Evolutionary conservation across 805 yeast genomes (phyloP).

Genomic region (Lipomyces starkeyi): DNA sequence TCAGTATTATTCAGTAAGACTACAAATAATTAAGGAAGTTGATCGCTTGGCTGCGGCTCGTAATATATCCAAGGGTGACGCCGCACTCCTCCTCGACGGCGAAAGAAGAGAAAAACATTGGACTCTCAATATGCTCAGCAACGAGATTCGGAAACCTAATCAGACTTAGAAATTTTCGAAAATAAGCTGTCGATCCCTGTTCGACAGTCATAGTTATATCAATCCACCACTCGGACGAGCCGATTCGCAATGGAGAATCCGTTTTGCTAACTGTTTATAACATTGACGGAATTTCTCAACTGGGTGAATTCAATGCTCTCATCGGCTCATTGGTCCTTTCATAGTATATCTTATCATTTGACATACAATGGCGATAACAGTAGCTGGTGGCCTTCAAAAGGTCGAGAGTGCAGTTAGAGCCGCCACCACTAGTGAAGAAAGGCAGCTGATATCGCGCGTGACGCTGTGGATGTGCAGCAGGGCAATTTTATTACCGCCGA

Average conservation of each 20-base stretch:
- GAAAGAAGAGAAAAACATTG: too few relatives aligned
- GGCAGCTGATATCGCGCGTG: slow-evolving; percentile 1
- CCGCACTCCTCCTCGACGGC: too few relatives aligned
- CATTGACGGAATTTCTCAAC: neutral
- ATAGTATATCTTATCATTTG: neutral
- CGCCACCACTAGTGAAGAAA: neutral
- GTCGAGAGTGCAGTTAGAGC: neutral
- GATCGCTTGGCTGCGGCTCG: too few relatives aligned
- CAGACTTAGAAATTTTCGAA: too few relatives aligned
- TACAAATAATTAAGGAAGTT: too few relatives aligned
- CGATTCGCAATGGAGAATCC: neutral
- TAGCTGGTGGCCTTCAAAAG: slow-evolving; percentile 3
- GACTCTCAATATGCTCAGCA: too few relatives aligned
- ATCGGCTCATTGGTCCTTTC: neutral
- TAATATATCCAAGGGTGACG: too few relatives aligned
- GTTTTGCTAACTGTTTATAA: too few relatives aligned
- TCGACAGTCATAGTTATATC: too few relatives aligned
- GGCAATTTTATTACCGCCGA: slow-evolving; percentile 6
- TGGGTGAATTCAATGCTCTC: neutral
- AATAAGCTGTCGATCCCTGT: too few relatives aligned
- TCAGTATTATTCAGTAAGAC: too few relatives aligned
- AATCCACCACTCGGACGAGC: neutral
- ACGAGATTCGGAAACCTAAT: too few relatives aligned
- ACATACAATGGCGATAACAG: slow-evolving; percentile 1
- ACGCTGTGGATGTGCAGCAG: neutral